Base-by-base conservation (phyloP, 2,329 filamentous ascomycete genomes). In the Paraphoma chrysanthemicola region DNA sequence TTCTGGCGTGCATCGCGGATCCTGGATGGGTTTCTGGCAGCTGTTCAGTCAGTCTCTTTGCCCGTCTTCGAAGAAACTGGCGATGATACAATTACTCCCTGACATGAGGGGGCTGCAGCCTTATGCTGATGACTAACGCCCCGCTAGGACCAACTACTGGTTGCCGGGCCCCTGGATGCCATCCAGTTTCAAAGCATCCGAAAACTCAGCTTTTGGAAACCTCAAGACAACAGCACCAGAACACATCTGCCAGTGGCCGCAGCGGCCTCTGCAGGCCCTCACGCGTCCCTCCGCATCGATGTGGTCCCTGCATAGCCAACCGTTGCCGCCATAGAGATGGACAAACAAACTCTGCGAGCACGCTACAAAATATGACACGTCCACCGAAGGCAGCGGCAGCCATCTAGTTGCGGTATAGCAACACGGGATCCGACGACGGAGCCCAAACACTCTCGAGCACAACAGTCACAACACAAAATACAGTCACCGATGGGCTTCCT, bases 211-310 rank as follows among this genome's bases (percentile, higher is more conserved):
- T 57, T 56, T 56, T 59, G 49, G 51, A 64, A 59, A 50, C 39
- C 31, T 39, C 31, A 54, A 49, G 31, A 63, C 53, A 56, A 60
- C 55, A 48, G 51, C 42, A 48, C 57, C 39, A 54, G 54, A 59
- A 51, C 38, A 59, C 39, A 51, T 48, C 53, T 57, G 58, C 56
- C 23, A 62, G 45, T 39, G 51, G 56, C 54, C 48, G 50, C 46
- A 60, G 62, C 54, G 29, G 54, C 50, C 60, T 56, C 56, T 66
- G 53, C 56, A 62, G 56, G 48, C 55, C 54, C 57, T 57, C 44
- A 44, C 54, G 62, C 57, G 52, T n/a, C 60, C 59, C 59, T 50
- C 55, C 43, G 59, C 49, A 56, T 64, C 50, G 43, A 48, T 64
- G 56, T 56, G 54, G 56, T 50, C n/a, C 51, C 53, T 64, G 59